A percentile compares a stretch with the other conserved stretches of the same genome.
These are phyloP conservation scores for Amanita subjunquillea DNA, from an alignment of 768 basidiomycete genomes.

Conservation along the genomic window DNA sequence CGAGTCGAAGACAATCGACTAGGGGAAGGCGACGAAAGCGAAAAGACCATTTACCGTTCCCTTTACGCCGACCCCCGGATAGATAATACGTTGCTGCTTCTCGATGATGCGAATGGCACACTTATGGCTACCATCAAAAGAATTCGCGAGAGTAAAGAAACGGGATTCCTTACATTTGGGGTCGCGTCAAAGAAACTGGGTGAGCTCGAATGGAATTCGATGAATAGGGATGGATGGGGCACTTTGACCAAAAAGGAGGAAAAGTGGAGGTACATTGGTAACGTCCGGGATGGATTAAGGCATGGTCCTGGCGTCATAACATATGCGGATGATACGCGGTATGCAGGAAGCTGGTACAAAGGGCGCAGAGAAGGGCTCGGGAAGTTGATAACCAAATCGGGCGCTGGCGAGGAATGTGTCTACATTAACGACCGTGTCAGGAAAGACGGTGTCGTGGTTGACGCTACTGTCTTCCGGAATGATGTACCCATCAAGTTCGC, in stretches of 20 bases:
- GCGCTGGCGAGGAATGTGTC: slow-evolving; percentile 1
- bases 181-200: neutral
- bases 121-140: neutral
- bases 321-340: slow-evolving; percentile 8
- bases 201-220: slow-evolving; percentile 9
- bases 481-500: neutral
- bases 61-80: neutral
- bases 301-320: slow-evolving; percentile 10
- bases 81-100: neutral
- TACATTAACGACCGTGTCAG: slow-evolving; percentile 2
- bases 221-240: slow-evolving; percentile 11
- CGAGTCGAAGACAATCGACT: neutral
- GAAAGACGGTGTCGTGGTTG: neutral
- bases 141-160: neutral
- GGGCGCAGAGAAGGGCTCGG: slow-evolving; percentile 8
- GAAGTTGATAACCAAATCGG: slow-evolving; percentile 2
- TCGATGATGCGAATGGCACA: neutral
- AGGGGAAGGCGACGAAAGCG: neutral
- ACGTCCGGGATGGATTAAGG: slow-evolving; percentile 8
- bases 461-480: neutral
- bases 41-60: slow-evolving; percentile 1
- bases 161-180: slow-evolving; percentile 3
- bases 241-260: slow-evolving; percentile 7
- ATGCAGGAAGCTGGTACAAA: slow-evolving; percentile 10
- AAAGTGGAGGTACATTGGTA: slow-evolving; percentile 8